These are phyloP conservation scores for Ceratocystiopsis brevicomis DNA, from an alignment of 2,329 filamentous ascomycete species.

Conservation along the genomic window DNA sequence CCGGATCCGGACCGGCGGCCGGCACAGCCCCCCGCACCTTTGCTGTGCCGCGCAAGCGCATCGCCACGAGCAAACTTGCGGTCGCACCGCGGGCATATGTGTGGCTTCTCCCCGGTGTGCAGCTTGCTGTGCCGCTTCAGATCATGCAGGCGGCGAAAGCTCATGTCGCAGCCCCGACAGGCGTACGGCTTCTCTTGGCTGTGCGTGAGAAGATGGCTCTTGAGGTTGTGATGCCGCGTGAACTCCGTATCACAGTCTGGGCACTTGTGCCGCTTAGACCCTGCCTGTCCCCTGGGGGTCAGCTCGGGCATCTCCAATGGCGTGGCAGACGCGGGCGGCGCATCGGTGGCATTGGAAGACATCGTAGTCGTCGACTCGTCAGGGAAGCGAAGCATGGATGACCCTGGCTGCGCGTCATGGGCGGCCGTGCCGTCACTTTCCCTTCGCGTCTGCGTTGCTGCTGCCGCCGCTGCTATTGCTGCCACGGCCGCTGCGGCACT, in stretches of 20 bases:
- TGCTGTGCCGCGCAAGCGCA: constrained; percentile 83
- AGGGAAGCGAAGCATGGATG: too few species aligned
- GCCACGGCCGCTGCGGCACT: too few species aligned
- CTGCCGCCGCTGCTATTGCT: too few species aligned
- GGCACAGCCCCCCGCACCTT: constrained; percentile 87
- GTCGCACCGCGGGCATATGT: constrained; percentile 87
- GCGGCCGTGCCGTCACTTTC: too few species aligned
- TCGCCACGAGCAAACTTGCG: constrained; percentile 90
- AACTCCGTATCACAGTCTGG: constrained; percentile 90
- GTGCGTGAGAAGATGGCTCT: constrained; percentile 90
- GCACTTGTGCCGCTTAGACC: constrained; percentile 81
- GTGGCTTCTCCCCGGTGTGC: constrained; percentile 87
- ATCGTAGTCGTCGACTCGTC: not conserved
- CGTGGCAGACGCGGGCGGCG: not conserved
- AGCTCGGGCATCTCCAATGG: constrained; percentile 16
- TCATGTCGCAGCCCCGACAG: constrained; percentile 80
- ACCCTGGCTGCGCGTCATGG: too few species aligned
- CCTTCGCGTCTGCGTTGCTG: too few species aligned
- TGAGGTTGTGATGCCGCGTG: constrained; percentile 90
- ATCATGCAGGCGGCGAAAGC: constrained; percentile 84
- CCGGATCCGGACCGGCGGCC: constrained; percentile 75
- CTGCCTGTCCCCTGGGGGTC: constrained; percentile 51
- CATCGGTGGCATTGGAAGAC: not conserved
- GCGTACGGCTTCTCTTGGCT: constrained; percentile 97
- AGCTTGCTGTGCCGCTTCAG: constrained; percentile 91